Conservation (phyloP, 148 eudicot species). For the Salicornia ramosissima region DNA sequence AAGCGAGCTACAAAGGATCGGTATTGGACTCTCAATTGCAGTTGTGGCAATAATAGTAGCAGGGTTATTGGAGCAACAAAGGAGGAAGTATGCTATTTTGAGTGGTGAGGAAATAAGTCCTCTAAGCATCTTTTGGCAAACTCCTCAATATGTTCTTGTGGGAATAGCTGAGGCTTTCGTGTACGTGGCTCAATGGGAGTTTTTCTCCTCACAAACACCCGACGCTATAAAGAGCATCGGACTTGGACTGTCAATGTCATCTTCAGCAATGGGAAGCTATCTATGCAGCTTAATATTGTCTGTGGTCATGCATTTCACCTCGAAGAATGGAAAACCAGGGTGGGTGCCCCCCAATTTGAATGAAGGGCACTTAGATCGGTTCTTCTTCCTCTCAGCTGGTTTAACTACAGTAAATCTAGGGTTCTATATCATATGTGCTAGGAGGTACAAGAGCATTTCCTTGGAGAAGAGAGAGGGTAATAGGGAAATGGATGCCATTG, state of each 20-base stretch:
- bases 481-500: conserved; percentile 24
- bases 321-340: conserved; percentile 44
- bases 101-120: conserved; percentile 43
- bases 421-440: conserved; percentile 41
- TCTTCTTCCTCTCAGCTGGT: conserved; percentile 50
- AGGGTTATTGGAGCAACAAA: conserved; percentile 44
- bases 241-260: conserved; percentile 50
- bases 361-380: conserved; percentile 46
- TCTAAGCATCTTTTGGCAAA: conserved; percentile 55
- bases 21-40: conserved; percentile 55
- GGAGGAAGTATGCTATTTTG: conserved; percentile 37
- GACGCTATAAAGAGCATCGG: conserved; percentile 51
- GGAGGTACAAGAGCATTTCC: conserved; percentile 39
- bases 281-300: conserved; percentile 41
- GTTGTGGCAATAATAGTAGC: conserved; percentile 52
- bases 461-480: conserved; percentile 32
- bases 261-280: conserved; percentile 52
- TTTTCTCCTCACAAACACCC: conserved; percentile 46
- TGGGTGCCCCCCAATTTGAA: conserved; percentile 60
- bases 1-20: conserved; percentile 56
- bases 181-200: conserved; percentile 54
- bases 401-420: conserved; percentile 41
- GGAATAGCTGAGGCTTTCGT: conserved; percentile 53
- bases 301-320: conserved; percentile 43
- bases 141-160: conserved; percentile 51